Evolutionary conservation across 192 early-diverging fungal species (phyloP).

Genomic region (Rhizophagus sp.): DNA sequence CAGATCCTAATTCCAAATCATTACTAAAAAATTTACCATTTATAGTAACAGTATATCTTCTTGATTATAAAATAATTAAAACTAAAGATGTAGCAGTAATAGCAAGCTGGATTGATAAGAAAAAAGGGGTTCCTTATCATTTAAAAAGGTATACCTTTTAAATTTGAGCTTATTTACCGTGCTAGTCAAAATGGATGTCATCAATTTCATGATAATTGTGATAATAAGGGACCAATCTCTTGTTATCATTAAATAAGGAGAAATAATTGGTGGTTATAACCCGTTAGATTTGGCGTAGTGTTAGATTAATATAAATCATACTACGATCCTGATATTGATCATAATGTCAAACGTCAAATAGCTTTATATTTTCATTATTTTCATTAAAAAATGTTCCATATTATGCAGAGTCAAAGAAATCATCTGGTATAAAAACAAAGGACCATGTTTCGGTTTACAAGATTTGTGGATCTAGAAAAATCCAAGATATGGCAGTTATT

Average conservation of each 20-base stretch:
- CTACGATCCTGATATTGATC: too few relatives aligned
- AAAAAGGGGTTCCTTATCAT: not conserved
- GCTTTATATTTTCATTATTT: constrained; percentile 22
- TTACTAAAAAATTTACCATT: not conserved
- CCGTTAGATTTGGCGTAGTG: not conserved
- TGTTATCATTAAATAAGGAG: not conserved
- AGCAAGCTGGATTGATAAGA: constrained; percentile 10
- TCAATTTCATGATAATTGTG: not conserved
- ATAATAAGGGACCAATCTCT: not conserved
- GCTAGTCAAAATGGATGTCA: not conserved
- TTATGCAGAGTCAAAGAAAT: not conserved
- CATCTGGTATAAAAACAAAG: not conserved
- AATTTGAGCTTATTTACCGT: not conserved
- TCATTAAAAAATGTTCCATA: not conserved
- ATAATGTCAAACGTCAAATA: not conserved
- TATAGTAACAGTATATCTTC: not conserved
- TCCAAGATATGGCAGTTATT: too few relatives aligned
- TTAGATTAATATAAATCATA: not conserved
- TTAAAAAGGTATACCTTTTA: not conserved
- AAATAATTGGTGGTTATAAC: constrained; percentile 2
- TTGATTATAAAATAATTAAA: not conserved
- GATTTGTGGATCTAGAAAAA: not conserved
- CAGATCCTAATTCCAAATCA: not conserved
- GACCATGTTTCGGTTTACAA: constrained; percentile 18
- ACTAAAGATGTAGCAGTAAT: not conserved